Base-by-base conservation (phyloP, 257 asterid genomes). In the Ajuga chamaepitys region DNA sequence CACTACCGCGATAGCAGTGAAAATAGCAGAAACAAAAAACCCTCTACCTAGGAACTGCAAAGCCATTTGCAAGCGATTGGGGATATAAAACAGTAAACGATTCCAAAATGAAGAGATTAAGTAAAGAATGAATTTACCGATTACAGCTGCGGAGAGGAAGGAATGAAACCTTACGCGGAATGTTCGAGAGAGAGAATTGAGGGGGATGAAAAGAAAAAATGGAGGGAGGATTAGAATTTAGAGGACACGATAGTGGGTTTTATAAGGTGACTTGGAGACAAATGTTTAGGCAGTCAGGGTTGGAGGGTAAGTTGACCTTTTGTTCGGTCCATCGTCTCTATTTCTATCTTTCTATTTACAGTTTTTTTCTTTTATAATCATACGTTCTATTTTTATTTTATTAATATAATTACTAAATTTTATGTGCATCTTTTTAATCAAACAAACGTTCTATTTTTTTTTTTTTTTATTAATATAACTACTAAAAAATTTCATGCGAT, bases 111-210 rank as follows among this genome's bases (percentile, higher is more conserved):
- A 45, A 62, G 32, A 70, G 70, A 42, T 40, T 42, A 69, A 78
- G 82, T 69, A 57, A 70, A 50, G 80, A 44, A 72, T 58, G 57
- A 42, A 28, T 46, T 78, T 81, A 76, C 86, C 83, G 72, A 57
- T 71, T 67, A 66, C 75, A 69, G 80, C 77, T 41, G 74, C 73
- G 58, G 75, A 59, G 77, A 78, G 79, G 76, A 81, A 78, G 73
- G 83, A 75, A 78, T 72, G 63, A 20, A 71, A 65, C 75, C 73
- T 35, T 52, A 62, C 58, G 62, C 35, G 59, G 71, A n/a, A 71
- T 70, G 75, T 58, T 67, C 70, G 56, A 50, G 62, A 53, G 59
- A 57, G 30, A 22, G 55, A 9, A 21, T 12, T 8, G 12, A 9
- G 12, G 58, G 12, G 58, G 5, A 10, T 0, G 54, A 30, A 2